Percentiles rank a stretch among this genome's conserved stretches.
Conservation (phyloP, 352 stramenopile genomes). For the Pythium pyrilobum region DNA sequence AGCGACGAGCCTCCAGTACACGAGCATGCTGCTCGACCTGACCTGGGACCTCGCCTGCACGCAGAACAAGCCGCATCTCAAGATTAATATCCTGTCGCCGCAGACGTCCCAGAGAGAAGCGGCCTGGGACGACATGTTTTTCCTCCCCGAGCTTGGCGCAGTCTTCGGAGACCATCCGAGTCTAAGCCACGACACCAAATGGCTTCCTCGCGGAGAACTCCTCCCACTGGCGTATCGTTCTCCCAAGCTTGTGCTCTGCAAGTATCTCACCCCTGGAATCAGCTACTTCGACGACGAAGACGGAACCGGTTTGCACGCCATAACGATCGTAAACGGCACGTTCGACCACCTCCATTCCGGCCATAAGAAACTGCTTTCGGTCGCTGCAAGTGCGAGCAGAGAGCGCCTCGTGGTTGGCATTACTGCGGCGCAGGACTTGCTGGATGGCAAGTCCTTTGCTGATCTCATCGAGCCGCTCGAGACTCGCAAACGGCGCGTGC, state of each 20-base stretch:
- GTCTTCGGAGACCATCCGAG: slow-evolving; percentile 50
- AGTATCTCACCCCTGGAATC: slow-evolving; percentile 31
- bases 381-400: slow-evolving; percentile 54
- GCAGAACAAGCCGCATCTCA: slow-evolving; percentile 44
- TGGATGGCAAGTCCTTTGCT: slow-evolving; percentile 16
- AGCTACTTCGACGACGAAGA: slow-evolving; percentile 51
- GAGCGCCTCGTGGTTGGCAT: slow-evolving; percentile 65
- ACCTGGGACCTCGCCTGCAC: slow-evolving; percentile 58
- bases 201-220: slow-evolving; percentile 24
- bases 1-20: slow-evolving; percentile 4
- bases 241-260: slow-evolving; percentile 38
- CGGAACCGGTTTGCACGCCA: no score
- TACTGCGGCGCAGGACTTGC: background rate
- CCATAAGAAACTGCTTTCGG: slow-evolving; percentile 84
- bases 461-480: slow-evolving; percentile 58
- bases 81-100: slow-evolving; percentile 24
- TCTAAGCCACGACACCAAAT: slow-evolving; percentile 43
- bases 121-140: slow-evolving; percentile 56
- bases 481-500: slow-evolving; percentile 46
- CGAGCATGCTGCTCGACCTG: slow-evolving; percentile 58
- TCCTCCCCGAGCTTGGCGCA: slow-evolving; percentile 49
- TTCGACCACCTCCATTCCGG: slow-evolving; percentile 90
- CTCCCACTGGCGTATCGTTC: slow-evolving; percentile 64
- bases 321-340: slow-evolving; percentile 53
- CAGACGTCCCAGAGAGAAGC: background rate